Evolutionary conservation across 805 yeast genomes (phyloP), one percentile per base, ranked within the genome.

Genomic region (Diddensiella santjacobensis): DNA sequence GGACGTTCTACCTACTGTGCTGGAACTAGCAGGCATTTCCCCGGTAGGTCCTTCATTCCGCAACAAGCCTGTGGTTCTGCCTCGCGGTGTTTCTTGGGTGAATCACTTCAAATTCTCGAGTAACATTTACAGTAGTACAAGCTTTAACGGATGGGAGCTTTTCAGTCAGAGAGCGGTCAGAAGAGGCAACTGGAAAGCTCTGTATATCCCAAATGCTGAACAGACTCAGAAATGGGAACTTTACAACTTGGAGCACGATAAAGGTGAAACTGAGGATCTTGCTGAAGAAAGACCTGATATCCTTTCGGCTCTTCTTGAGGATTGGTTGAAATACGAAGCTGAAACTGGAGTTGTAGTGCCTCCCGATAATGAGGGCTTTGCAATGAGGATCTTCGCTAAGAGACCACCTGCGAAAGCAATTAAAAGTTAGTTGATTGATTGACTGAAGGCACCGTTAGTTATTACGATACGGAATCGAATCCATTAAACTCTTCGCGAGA

Each of bases 1-100:
- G 81, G 84, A 79, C 62, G 71, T 79, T 19, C 60, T 75, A 24
- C 84, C 84, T 2, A 79, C 83, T 0, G 61, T 79, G 4, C 62
- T 79, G 10, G 80, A 78, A 1, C 49, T 77, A 1, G 75, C 80
- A 2, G 70, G 66, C 13, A 62, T 74, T 4, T 73, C 73, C 0
- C 46, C 35, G 8, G 51, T 48, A 3, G 46, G 44, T 5, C 56
- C 54, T 0, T 35, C 22, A 1, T 78, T 71, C 57, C 62, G 68
- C 36, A 77, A 76, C 3, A 60, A 79, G 13, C 44, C 62, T 4
- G 77, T 78, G 10, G 74, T 66, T 13, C 51, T 49, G 3, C 73
- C 74, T 11, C 66, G 70, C 56, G 81, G 82, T 2, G 61, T 58
- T 44, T 69, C 80, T 0, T 75, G 79, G 79, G 61, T 62, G 2